Evolutionary conservation across 345 rosid genomes (phyloP), one percentile per base, ranked within the genome.

Genomic region (Aquilaria malaccensis): DNA sequence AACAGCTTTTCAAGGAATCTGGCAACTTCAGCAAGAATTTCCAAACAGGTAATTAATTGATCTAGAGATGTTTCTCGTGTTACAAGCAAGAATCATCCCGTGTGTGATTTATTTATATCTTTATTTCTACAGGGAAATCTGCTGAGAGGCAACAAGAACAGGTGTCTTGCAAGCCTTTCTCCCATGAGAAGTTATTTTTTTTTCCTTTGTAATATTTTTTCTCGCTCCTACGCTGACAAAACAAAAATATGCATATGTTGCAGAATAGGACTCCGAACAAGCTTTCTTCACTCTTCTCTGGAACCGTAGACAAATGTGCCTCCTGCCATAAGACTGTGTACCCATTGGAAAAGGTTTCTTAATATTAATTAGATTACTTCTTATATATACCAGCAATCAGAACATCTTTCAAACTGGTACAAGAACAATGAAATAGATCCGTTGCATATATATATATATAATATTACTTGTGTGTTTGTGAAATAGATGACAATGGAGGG

Each of bases 1-100:
- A 95, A 79, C 99, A 91, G 65, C 91, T 95, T 50, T 95, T 86
- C 82, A 95, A 91, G 81, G 99, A 95, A 79, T 88, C 97, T 67
- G 99, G 97, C 67, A 85, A 91, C 83, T 95, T 86, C 79, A 91
- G 89, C 81, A 95, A 91, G 86, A 95, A 91, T 59, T 95, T 95
- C 45, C 96, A 85, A 62, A 64, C 85, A 53, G 83, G 99, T 85
- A 49, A 58, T 37, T 37, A 37, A 37, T 37, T 37, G 7, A 37
- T 37, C 43, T 4, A 37, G 7, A 37, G 2, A 37, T 37, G 43
- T 37, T 37, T 37, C 43, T 37, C 7, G 43, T 37, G 7, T 37
- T 3, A 37, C 43, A 37, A 37, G 43, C 43, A 37, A 37, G 7
- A 37, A 3, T 37, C 43, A 37, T 37, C 4, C 5, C 7, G 0